Percentiles rank a stretch among this genome's conserved stretches.
phyloP scores from a whole-genome alignment of 768 basidiomycete genomes.

The Holtermannia corniformis region DNA sequence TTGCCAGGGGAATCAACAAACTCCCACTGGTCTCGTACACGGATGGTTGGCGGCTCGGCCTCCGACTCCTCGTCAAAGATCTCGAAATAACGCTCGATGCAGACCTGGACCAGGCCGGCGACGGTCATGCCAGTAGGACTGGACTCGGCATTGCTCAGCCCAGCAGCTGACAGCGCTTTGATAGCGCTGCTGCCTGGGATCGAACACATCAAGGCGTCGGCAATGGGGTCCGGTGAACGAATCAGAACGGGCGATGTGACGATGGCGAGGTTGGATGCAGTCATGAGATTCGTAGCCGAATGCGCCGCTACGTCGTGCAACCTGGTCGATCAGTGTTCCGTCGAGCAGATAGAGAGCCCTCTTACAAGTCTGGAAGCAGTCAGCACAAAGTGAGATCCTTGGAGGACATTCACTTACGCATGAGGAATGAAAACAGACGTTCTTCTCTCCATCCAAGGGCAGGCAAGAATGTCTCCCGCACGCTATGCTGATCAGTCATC shows the following conservation, averaged over 20 bases:
- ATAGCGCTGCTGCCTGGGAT: slow-evolving; percentile 4
- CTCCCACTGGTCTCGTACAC: not conserved
- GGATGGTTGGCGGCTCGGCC: no score
- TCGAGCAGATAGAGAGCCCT: no score
- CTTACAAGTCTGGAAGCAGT: not conserved
- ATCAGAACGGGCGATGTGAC: slow-evolving; percentile 26
- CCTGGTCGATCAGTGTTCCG: not conserved
- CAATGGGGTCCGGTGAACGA: slow-evolving; percentile 17
- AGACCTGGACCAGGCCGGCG: not conserved
- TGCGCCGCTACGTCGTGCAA: slow-evolving; percentile 12
- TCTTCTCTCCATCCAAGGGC: not conserved
- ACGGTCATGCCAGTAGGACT: not conserved
- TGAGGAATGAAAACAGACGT: not conserved
- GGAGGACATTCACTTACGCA: not conserved
- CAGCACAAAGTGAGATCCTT: not conserved
- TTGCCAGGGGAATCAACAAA: no score
- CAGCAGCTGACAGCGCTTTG: slow-evolving; percentile 20
- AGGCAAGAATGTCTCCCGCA: not conserved
- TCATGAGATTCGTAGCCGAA: slow-evolving; percentile 19
- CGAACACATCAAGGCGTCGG: slow-evolving; percentile 26
- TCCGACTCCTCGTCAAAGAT: not conserved
- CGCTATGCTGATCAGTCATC: no score
- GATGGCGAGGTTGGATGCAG: slow-evolving; percentile 19
- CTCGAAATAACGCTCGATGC: not conserved
- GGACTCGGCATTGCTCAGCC: not conserved